Evolutionary conservation across 805 yeast genomes (phyloP).

Genomic region (Komagataella populi): DNA sequence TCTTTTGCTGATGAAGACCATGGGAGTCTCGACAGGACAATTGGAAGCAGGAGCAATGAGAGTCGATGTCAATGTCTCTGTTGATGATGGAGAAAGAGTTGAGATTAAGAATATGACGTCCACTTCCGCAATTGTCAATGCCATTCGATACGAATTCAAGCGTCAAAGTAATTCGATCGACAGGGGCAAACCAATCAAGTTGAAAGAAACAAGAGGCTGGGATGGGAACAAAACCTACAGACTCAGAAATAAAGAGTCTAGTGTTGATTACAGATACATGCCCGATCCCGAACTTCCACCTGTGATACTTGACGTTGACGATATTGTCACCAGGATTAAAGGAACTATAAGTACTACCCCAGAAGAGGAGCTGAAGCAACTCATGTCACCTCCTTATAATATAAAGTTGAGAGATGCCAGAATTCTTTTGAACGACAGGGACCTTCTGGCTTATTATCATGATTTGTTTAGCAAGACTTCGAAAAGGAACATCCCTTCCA

Average conservation of each 20-base stretch:
- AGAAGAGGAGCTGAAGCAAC: constrained; percentile 33
- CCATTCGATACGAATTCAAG: constrained; percentile 57
- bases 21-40: constrained; percentile 77
- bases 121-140: constrained; percentile 64
- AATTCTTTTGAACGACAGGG: constrained; percentile 40
- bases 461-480: constrained; percentile 20
- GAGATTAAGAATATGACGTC: constrained; percentile 87
- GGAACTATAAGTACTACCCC: constrained; percentile 44
- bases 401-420: constrained; percentile 65
- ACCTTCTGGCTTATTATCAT: constrained; percentile 38
- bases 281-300: constrained; percentile 85
- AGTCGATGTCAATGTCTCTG: constrained; percentile 87
- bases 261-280: constrained; percentile 83
- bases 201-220: constrained; percentile 82
- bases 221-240: constrained; percentile 58
- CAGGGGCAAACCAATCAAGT: constrained; percentile 11
- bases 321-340: constrained; percentile 25
- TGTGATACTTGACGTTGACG: constrained; percentile 28
- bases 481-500: constrained; percentile 14
- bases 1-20: constrained; percentile 52
- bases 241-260: constrained; percentile 65
- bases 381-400: constrained; percentile 35
- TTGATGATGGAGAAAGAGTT: constrained; percentile 57
- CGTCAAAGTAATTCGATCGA: constrained; percentile 49
- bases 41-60: constrained; percentile 91